Evolutionary conservation across 139 green algal genomes (phyloP), one percentile per base, ranked within the genome.

Genomic region (Picochlorum sp.): DNA sequence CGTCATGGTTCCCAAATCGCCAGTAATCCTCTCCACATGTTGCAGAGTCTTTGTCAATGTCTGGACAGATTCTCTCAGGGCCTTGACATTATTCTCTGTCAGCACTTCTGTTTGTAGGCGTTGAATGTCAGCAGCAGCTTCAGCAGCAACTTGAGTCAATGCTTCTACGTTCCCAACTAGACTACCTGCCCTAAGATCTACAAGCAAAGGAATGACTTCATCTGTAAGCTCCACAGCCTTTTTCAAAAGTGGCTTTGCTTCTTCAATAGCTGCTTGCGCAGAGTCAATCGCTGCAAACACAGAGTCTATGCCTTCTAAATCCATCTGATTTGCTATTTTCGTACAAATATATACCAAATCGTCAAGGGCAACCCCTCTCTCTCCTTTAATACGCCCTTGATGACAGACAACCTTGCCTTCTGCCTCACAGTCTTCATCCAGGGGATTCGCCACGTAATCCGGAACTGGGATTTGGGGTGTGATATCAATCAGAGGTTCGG

Each of bases 401-500:
- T 89, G 61, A 70, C 91, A 98, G 26, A 97, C 89, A 12, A 98
- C 81, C 25, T 82, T 49, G 2, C 81, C 89, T 73, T 98, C 91
- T n/a, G 77, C 66, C 31, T 80, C 74, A 57, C 91, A 97, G 5
- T 65, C 67, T n/a, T 79, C 65, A 30, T 93, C 80, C 8, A 89
- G 40, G 3, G 87, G 87, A n/a, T 70, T 75, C 3, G 70, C 75
- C 67, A 73, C 75, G 61, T 83, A 84, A 5, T 84, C 44, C 25
- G 86, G 84, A 12, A 92, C 76, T 18, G 87, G 85, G 12, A 82
- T 51, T 70, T 86, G 77, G 10, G 93, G 93, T 0, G 89, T 98
- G 68, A 99, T 93, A 80, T 98, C 93, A 36, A 99, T 85, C 24
- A 99, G 83, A 4, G 88, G 86, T 76, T 96, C 88, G 0, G 85